Evolutionary conservation across 768 basidiomycete species (phyloP), one percentile per base, ranked within the genome.

Genomic region (Gloeopeniophorella convolvens): DNA sequence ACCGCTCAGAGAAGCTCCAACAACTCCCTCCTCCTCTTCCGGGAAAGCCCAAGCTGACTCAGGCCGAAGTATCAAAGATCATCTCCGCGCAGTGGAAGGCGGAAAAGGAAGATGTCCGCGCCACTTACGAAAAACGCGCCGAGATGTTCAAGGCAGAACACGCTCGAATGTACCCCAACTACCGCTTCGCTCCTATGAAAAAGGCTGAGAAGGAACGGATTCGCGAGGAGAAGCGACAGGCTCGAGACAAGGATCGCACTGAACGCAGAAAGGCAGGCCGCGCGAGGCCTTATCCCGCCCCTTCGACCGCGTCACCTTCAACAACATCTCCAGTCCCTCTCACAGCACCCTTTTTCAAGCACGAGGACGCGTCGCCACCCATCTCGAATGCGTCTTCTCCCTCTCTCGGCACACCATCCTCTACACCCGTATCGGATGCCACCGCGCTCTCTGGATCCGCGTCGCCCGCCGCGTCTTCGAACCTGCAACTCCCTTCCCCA

Each of bases 1-100:
- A 75, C 55, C 68, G 75, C n/a, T 73, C 72, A 5, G 70, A 71
- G 49, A 70, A 67, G 49, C 62, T 75, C 20, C 64, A 60, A 44
- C 59, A 65, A 11, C 62, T 72, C 46, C 61, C 62, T 16, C 55
- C 60, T 16, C 43, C 59, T 42, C 30, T 57, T 24, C 21, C 48
- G 4, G 66, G 55, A 26, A 58, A 59, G 51, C 51, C 62, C 0
- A 54, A 62, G 37, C 62, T 63, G 9, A 66, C 70, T 8, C 73
- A 74, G 57, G 72, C 71, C 2, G 68, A 70, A 42, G 64, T 74
- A 48, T 73, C 72, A 34, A 72, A 70, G 59, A 48, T 67, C 32
- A 72, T 75, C 57, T 65, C 69, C 23, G 50, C 59, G 3, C 55
- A 68, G 56, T 75, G 74, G 74, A 68, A 63, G 51, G 53, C 62